A percentile compares a stretch with the other conserved stretches of the same genome.
phyloP scores from a whole-genome alignment of 345 rosid genomes.

The Limnanthes douglasii region DNA sequence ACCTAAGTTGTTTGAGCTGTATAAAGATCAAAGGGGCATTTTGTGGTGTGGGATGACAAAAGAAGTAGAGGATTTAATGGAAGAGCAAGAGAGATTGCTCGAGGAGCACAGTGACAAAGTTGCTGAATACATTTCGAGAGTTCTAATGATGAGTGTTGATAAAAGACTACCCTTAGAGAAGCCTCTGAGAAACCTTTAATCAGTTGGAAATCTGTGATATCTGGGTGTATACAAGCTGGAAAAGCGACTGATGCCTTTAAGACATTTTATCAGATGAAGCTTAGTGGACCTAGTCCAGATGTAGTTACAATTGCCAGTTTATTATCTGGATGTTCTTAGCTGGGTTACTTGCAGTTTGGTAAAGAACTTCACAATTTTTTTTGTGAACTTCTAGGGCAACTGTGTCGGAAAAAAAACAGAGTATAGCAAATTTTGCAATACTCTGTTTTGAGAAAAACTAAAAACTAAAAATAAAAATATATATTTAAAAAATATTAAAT shows the following conservation, averaged over 20 bases:
- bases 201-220: slow-evolving; percentile 79
- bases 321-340: slow-evolving; percentile 61
- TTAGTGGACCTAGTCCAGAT: slow-evolving; percentile 34
- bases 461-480: too few species aligned
- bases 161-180: slow-evolving; percentile 48
- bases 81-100: slow-evolving; percentile 42
- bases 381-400: too few species aligned
- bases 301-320: slow-evolving; percentile 46
- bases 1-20: slow-evolving; percentile 64
- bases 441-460: too few species aligned
- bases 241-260: slow-evolving; percentile 32
- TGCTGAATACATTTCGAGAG: slow-evolving; percentile 66
- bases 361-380: slow-evolving; percentile 44
- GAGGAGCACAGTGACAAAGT: slow-evolving; percentile 52
- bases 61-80: slow-evolving; percentile 38
- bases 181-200: slow-evolving; percentile 36
- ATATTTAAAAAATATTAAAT: too few species aligned
- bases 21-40: slow-evolving; percentile 55
- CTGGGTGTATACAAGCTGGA: slow-evolving; percentile 68
- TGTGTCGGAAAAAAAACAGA: too few species aligned
- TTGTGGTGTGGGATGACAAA: slow-evolving; percentile 76
- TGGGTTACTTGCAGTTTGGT: slow-evolving; percentile 43
- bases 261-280: slow-evolving; percentile 41
- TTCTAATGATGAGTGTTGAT: slow-evolving; percentile 63
- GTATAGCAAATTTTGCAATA: too few species aligned